Conservation (phyloP, 2,329 filamentous ascomycete genomes). For the Fusarium virguliforme region DNA sequence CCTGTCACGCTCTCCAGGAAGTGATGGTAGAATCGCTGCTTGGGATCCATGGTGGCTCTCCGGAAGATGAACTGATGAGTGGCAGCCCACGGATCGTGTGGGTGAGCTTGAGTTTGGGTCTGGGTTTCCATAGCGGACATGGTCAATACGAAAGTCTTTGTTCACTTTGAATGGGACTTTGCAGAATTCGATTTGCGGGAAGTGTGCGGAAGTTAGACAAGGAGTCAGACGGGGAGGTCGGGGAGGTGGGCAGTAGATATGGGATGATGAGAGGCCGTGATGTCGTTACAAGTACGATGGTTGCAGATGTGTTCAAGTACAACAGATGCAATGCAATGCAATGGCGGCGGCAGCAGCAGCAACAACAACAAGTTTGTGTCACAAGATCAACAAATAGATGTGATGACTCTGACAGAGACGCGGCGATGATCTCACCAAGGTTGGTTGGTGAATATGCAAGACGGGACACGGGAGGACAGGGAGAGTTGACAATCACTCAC, state of each 20-base stretch:
- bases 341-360: constrained; percentile 16
- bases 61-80: constrained; percentile 47
- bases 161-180: constrained; percentile 6
- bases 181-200: constrained; percentile 10
- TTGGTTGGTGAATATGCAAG: constrained; percentile 29
- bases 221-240: neutral
- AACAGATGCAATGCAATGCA: constrained; percentile 24
- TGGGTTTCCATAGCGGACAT: constrained; percentile 49
- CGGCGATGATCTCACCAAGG: constrained; percentile 28
- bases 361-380: constrained; percentile 28
- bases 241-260: constrained; percentile 16
- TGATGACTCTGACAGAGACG: constrained; percentile 19
- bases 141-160: constrained; percentile 36
- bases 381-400: constrained; percentile 29
- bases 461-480: constrained; percentile 15
- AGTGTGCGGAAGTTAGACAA: constrained; percentile 4
- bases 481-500: constrained; percentile 39
- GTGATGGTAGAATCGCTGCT: constrained; percentile 87
- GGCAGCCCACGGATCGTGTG: constrained; percentile 45
- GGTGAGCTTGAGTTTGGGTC: constrained; percentile 35
- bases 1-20: constrained; percentile 84
- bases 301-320: constrained; percentile 18
- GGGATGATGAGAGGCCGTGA: constrained; percentile 16
- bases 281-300: constrained; percentile 20
- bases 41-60: constrained; percentile 61